Evolutionary conservation across 495 filamentous ascomycete species (phyloP).

Genomic region (Tuber melanosporum): DNA sequence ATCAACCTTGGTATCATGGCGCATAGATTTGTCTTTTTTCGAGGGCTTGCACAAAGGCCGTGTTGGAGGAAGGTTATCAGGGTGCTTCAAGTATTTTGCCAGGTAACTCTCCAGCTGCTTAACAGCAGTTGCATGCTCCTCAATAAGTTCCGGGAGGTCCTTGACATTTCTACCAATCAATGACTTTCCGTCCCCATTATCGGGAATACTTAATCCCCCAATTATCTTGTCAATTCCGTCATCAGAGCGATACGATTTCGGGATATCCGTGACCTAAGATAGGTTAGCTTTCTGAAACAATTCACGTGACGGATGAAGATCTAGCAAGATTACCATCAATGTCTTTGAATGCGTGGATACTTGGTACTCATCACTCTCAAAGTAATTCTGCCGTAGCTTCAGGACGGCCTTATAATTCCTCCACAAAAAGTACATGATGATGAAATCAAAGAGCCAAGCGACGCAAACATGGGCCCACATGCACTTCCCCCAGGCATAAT

Average conservation of each 20-base stretch:
- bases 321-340: constrained; percentile 59
- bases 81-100: constrained; percentile 83
- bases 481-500: constrained; percentile 51
- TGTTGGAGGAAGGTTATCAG: constrained; percentile 68
- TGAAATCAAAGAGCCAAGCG: constrained; percentile 70
- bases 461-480: constrained; percentile 78
- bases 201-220: constrained; percentile 23
- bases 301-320: not conserved
- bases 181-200: constrained; percentile 37
- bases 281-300: constrained; percentile 27
- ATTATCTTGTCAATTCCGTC: constrained; percentile 61
- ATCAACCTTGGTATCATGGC: constrained; percentile 70
- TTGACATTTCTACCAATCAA: constrained; percentile 88
- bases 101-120: constrained; percentile 72
- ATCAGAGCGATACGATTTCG: constrained; percentile 63
- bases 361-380: constrained; percentile 83
- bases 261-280: constrained; percentile 72
- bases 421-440: constrained; percentile 78
- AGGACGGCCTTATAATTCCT: constrained; percentile 73
- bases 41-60: constrained; percentile 73
- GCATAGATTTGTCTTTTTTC: constrained; percentile 59
- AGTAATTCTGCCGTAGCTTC: constrained; percentile 66
- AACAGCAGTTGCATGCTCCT: constrained; percentile 74
- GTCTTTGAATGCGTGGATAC: constrained; percentile 81
- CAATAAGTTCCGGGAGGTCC: constrained; percentile 73